A percentile compares a stretch with the other conserved stretches of the same genome.
Conservation (phyloP, 495 filamentous ascomycete species). For the Penicilliopsis zonata region DNA sequence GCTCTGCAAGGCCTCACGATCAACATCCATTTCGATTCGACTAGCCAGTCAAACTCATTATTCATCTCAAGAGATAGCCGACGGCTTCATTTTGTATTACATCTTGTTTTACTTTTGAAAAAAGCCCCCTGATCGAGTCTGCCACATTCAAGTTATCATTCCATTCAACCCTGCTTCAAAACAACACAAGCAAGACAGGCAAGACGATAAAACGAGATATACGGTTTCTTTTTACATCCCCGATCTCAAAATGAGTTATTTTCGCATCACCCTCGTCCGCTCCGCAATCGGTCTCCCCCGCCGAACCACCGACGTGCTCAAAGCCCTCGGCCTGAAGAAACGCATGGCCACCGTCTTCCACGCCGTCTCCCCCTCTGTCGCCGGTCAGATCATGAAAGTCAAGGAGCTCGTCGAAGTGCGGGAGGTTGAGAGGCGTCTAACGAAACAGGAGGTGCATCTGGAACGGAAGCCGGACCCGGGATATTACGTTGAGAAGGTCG, state of each 20-base stretch:
- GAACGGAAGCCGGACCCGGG: conserved; percentile 71
- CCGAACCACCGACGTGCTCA: conserved; percentile 70
- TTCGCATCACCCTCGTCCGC: conserved; percentile 89
- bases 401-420: conserved; percentile 87
- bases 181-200: too few species aligned
- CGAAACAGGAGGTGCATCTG: conserved; percentile 58
- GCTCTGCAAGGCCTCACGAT: background rate
- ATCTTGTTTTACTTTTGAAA: too few species aligned
- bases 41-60: too few species aligned
- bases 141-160: too few species aligned
- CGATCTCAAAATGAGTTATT: conserved; percentile 72
- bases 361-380: conserved; percentile 67
- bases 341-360: conserved; percentile 87
- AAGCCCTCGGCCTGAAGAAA: conserved; percentile 79
- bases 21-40: too few species aligned
- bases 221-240: too few species aligned
- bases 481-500: conserved; percentile 69
- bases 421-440: conserved; percentile 65
- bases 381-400: conserved; percentile 94
- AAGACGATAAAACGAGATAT: too few species aligned
- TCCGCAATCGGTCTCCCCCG: conserved; percentile 85
- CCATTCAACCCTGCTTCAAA: too few species aligned
- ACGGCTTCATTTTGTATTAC: too few species aligned
- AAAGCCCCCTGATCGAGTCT: too few species aligned
- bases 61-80: too few species aligned